These are phyloP conservation scores for Boletus pseudo-olivaceus DNA, from an alignment of 768 basidiomycete species.

Conservation along the genomic window DNA sequence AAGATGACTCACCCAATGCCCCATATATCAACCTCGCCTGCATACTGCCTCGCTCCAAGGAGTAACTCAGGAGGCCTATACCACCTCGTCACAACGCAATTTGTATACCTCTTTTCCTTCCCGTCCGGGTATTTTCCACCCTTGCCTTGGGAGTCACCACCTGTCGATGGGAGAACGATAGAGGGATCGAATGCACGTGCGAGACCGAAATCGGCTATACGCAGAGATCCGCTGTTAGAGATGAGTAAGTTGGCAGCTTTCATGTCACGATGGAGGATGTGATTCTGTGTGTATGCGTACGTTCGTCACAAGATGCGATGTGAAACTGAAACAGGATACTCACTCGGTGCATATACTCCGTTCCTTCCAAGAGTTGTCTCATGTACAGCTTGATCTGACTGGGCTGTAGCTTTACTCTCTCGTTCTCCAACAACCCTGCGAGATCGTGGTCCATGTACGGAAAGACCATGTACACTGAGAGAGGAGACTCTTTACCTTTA, in stretches of 20 bases:
- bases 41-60: constrained; percentile 84
- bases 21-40: constrained; percentile 96
- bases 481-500: constrained; percentile 58
- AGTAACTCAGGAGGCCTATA: constrained; percentile 92
- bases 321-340: constrained; percentile 28
- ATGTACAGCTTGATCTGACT: constrained; percentile 94
- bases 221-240: constrained; percentile 76
- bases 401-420: constrained; percentile 75
- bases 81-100: constrained; percentile 94
- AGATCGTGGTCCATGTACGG: constrained; percentile 99
- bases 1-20: constrained; percentile 74
- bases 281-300: constrained; percentile 56
- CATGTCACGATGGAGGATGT: constrained; percentile 97
- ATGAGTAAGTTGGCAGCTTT: constrained; percentile 97
- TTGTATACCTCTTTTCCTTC: constrained; percentile 79
- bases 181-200: constrained; percentile 74
- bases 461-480: constrained; percentile 97
- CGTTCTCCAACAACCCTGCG: constrained; percentile 90
- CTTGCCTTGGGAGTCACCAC: constrained; percentile 18
- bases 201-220: constrained; percentile 95
- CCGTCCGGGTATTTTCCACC: constrained; percentile 37
- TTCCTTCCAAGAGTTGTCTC: constrained; percentile 94
- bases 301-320: constrained; percentile 3
- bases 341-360: constrained; percentile 93
- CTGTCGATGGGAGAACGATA: constrained; percentile 31